These are phyloP conservation scores for Neoboletus brunneissimus DNA, from an alignment of 768 basidiomycete species.

Conservation along the genomic window DNA sequence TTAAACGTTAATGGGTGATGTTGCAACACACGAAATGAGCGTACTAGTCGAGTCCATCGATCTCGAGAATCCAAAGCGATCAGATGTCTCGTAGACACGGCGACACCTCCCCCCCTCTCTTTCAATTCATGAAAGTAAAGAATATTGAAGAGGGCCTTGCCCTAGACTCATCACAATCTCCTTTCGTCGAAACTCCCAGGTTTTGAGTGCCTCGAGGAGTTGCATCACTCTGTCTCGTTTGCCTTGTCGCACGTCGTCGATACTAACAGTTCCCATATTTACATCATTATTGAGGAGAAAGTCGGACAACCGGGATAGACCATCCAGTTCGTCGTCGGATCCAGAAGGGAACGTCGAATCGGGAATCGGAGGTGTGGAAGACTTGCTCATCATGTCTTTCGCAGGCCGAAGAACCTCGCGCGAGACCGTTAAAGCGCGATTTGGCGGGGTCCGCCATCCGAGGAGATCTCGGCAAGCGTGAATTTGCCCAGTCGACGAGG, in stretches of 20 bases:
- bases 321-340: slow-evolving; percentile 84
- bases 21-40: slow-evolving; percentile 18
- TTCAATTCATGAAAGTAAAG: neutral
- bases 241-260: no score
- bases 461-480: slow-evolving; percentile 63
- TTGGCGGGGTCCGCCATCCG: slow-evolving; percentile 48
- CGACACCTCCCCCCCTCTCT: neutral
- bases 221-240: slow-evolving; percentile 11
- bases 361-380: slow-evolving; percentile 66
- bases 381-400: slow-evolving; percentile 69
- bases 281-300: slow-evolving; percentile 90
- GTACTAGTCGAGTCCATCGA: slow-evolving; percentile 17
- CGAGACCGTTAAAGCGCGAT: slow-evolving; percentile 63
- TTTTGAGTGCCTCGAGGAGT: no score
- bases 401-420: slow-evolving; percentile 72
- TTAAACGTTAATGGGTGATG: no score
- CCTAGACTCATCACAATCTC: no score
- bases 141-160: no score
- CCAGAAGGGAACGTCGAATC: slow-evolving; percentile 75
- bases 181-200: no score
- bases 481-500: slow-evolving; percentile 90
- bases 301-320: slow-evolving; percentile 87
- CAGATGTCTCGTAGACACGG: neutral
- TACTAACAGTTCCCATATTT: slow-evolving; percentile 83
- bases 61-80: slow-evolving; percentile 4